A percentile compares a stretch with the other conserved stretches of the same genome.
Conservation (phyloP, 768 basidiomycete species). For the Rhizopogon roseolus region DNA sequence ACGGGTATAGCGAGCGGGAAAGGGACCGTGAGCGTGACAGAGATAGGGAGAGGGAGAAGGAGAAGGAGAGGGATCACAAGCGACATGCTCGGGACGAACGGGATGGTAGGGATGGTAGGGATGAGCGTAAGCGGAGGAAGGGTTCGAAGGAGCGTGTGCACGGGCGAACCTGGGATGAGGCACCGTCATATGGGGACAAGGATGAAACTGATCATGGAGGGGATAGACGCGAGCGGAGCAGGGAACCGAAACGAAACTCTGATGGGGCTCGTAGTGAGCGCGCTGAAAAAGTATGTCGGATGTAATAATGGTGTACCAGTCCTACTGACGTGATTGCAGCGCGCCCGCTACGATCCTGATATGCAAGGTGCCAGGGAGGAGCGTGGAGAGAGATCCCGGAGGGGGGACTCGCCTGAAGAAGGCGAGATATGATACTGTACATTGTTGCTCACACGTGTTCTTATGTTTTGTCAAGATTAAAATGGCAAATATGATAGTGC, state of each 20-base stretch:
- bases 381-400: constrained; percentile 30
- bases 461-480: background rate
- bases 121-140: constrained; percentile 38
- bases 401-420: constrained; percentile 83
- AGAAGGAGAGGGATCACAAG: constrained; percentile 35
- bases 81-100: constrained; percentile 53
- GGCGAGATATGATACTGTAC: constrained; percentile 62
- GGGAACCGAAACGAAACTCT: constrained; percentile 28
- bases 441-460: background rate
- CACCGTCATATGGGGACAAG: constrained; percentile 29
- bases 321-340: constrained; percentile 29
- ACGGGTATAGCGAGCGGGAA: constrained; percentile 30
- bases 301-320: background rate
- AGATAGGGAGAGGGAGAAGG: constrained; percentile 33
- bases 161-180: constrained; percentile 47
- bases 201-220: constrained; percentile 33
- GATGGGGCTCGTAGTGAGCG: constrained; percentile 51
- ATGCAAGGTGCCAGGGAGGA: constrained; percentile 40
- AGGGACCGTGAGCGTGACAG: constrained; percentile 37
- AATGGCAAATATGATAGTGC: background rate
- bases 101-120: constrained; percentile 49
- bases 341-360: constrained; percentile 49
- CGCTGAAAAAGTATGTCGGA: constrained; percentile 55
- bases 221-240: constrained; percentile 48
- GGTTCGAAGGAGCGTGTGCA: constrained; percentile 34